Percentiles rank a stretch among this genome's conserved stretches.
phyloP scores from a whole-genome alignment of 257 asterid genomes.

The Gentiana macrophylla region DNA sequence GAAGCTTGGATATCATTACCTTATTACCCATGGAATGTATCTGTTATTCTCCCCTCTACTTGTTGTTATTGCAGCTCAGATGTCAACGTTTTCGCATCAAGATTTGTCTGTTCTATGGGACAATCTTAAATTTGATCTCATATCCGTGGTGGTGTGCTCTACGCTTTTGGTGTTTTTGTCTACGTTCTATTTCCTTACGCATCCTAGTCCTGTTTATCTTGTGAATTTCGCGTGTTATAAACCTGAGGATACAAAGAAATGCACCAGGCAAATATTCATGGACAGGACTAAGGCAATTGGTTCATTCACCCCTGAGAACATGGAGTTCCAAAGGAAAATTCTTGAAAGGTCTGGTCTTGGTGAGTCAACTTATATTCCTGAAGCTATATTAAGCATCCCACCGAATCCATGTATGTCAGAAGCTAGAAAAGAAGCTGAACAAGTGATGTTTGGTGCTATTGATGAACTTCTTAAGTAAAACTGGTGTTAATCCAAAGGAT shows the following conservation, averaged over 20 bases:
- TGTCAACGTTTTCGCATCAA: constrained; percentile 52
- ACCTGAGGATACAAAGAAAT: constrained; percentile 53
- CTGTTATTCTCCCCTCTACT: constrained; percentile 50
- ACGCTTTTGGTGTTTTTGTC: constrained; percentile 61
- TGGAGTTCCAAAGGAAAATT: constrained; percentile 60
- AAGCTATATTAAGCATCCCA: constrained; percentile 53
- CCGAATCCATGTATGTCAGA: constrained; percentile 74
- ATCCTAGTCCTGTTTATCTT: constrained; percentile 67
- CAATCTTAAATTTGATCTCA: constrained; percentile 59
- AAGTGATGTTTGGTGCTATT: constrained; percentile 71
- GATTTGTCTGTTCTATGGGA: constrained; percentile 61
- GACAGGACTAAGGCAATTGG: constrained; percentile 46
- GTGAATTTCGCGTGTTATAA: constrained; percentile 70
- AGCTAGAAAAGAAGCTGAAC: constrained; percentile 67
- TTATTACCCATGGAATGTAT: constrained; percentile 79
- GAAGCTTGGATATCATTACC: constrained; percentile 76
- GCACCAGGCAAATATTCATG: constrained; percentile 64
- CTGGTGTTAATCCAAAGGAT: constrained; percentile 57
- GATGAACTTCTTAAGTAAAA: constrained; percentile 63
- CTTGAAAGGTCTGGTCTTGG: constrained; percentile 80
- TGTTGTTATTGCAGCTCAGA: constrained; percentile 53
- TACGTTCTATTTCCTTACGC: constrained; percentile 61
- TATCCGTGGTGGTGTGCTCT: constrained; percentile 50
- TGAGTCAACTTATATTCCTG: constrained; percentile 65
- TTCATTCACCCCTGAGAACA: constrained; percentile 40